Percentiles rank a stretch among this genome's conserved stretches.
Evolutionary conservation across 2,329 filamentous ascomycete genomes (phyloP).

Genomic region (Colletotrichum tamarilloi): DNA sequence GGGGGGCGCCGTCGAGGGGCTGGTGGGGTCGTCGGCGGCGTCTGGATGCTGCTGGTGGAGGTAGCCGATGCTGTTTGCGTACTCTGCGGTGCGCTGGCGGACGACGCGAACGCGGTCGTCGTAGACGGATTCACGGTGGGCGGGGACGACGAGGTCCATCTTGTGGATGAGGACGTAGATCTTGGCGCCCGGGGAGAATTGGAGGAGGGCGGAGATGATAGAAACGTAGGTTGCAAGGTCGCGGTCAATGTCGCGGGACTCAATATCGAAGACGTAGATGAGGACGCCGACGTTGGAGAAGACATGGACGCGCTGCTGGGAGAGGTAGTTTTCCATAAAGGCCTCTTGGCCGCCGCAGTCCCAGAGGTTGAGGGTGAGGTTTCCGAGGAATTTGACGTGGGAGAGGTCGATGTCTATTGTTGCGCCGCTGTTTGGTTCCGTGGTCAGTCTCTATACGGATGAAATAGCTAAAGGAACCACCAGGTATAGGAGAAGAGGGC

Average conservation of each 20-base stretch:
- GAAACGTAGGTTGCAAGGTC: slow-evolving; percentile 93
- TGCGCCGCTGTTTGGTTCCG: slow-evolving; percentile 68
- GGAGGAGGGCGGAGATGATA: slow-evolving; percentile 87
- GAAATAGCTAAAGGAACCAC: neutral
- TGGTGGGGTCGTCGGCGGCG: slow-evolving; percentile 28
- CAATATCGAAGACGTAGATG: slow-evolving; percentile 99
- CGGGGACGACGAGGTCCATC: slow-evolving; percentile 92
- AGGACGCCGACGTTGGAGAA: slow-evolving; percentile 96
- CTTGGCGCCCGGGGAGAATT: slow-evolving; percentile 83
- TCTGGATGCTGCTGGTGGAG: slow-evolving; percentile 19
- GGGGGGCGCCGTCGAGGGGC: slow-evolving; percentile 39
- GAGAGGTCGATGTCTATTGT: slow-evolving; percentile 99
- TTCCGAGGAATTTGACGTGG: slow-evolving; percentile 98
- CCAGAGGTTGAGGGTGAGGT: slow-evolving; percentile 97
- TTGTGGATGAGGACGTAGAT: slow-evolving; percentile 98
- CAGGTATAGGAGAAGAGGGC: slow-evolving; percentile 38
- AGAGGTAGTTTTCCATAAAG: slow-evolving; percentile 98
- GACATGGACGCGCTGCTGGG: slow-evolving; percentile 93
- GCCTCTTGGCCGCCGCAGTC: slow-evolving; percentile 99
- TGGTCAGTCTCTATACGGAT: neutral
- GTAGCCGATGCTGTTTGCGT: slow-evolving; percentile 54
- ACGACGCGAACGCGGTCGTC: slow-evolving; percentile 85
- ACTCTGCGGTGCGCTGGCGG: slow-evolving; percentile 75
- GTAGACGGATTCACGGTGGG: slow-evolving; percentile 83
- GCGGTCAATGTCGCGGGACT: slow-evolving; percentile 92